Conservation (phyloP, 2,329 filamentous ascomycete species). For the Colletotrichum theobromicola region DNA sequence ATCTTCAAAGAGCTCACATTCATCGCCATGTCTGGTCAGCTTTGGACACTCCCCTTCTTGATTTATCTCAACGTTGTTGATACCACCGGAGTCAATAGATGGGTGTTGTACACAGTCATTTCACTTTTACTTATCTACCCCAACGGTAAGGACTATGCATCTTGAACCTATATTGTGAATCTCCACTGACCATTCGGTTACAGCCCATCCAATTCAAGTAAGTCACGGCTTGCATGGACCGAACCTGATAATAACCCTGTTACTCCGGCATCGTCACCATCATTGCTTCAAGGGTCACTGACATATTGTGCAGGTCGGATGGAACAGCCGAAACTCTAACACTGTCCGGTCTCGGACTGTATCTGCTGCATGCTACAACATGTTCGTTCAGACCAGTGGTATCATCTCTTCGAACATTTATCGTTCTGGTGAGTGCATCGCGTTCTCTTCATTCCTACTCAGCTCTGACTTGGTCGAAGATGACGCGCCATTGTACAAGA, state of each 20-base stretch:
- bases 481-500: slow-evolving; percentile 52
- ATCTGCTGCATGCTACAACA: slow-evolving; percentile 68
- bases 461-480: slow-evolving; percentile 26
- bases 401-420: slow-evolving; percentile 48
- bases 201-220: slow-evolving; percentile 49
- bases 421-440: slow-evolving; percentile 29
- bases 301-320: slow-evolving; percentile 34
- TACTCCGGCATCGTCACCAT: rapidly evolving
- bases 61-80: slow-evolving; percentile 49
- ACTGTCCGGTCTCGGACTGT: slow-evolving; percentile 66
- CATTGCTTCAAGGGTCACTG: neutral
- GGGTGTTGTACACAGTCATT: slow-evolving; percentile 39
- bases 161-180: neutral
- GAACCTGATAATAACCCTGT: neutral
- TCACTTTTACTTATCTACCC: slow-evolving; percentile 39
- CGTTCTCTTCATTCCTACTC: slow-evolving; percentile 35
- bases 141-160: slow-evolving; percentile 26
- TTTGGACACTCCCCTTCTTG: slow-evolving; percentile 67
- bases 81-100: slow-evolving; percentile 30
- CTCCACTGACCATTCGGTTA: slow-evolving; percentile 23
- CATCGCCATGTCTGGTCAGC: slow-evolving; percentile 49
- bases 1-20: slow-evolving; percentile 54
- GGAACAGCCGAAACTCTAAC: slow-evolving; percentile 62
- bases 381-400: slow-evolving; percentile 49
- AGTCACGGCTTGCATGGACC: neutral